Conservation (phyloP, 768 basidiomycete genomes). For the Leucocoprinus birnbaumii region DNA sequence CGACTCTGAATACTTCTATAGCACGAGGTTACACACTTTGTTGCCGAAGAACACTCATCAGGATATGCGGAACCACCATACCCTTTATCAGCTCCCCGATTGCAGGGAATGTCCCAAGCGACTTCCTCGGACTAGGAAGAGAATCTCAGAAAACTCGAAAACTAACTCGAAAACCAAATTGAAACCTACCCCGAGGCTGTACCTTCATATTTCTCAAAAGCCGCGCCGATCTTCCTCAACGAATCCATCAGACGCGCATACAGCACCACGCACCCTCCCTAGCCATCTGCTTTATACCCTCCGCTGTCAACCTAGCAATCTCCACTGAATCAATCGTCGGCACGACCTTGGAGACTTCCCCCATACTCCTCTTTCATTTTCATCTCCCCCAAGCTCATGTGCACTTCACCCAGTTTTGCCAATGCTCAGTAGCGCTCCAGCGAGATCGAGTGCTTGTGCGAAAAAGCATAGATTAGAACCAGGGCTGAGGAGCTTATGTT, state of each 20-base stretch:
- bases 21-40: conserved; percentile 53
- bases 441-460: conserved; percentile 63
- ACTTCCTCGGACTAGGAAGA: conserved; percentile 39
- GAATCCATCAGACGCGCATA: conserved; percentile 56
- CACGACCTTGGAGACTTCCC: conserved; percentile 40
- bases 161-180: not conserved
- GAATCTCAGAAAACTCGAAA: not conserved
- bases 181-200: conserved; percentile 41
- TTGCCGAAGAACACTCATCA: conserved; percentile 61
- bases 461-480: conserved; percentile 28
- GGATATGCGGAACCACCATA: conserved; percentile 54
- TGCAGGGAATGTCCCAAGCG: conserved; percentile 33
- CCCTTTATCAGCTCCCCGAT: conserved; percentile 31
- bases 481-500: not conserved
- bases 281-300: conserved; percentile 41
- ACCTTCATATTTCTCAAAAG: conserved; percentile 51
- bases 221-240: conserved; percentile 59
- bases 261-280: conserved; percentile 49
- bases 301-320: conserved; percentile 52
- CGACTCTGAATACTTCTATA: not conserved
- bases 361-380: conserved; percentile 55
- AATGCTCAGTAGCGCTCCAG: conserved; percentile 62
- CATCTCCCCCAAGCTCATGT: conserved; percentile 60
- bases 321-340: conserved; percentile 58
- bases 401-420: conserved; percentile 65